A percentile compares a stretch with the other conserved stretches of the same genome.
phyloP scores from a whole-genome alignment of 352 stramenopile genomes.

The Halophytophthora batemanensis region DNA sequence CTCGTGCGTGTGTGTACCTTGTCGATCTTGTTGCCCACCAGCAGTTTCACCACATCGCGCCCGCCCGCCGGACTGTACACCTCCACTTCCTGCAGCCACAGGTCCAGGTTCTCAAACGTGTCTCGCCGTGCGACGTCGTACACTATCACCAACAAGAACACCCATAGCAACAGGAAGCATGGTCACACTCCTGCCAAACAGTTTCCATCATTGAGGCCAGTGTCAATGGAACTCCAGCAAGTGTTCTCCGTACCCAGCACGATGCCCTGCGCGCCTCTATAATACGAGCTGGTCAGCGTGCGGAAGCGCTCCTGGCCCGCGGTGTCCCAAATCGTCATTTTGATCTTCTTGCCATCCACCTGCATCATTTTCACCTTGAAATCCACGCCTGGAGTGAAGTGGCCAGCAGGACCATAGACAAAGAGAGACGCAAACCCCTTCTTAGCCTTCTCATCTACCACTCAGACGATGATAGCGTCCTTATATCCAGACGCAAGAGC shows the following conservation, averaged over 20 bases:
- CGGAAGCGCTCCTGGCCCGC: conserved; percentile 89
- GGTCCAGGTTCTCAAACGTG: conserved; percentile 72
- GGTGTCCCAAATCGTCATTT: conserved; percentile 96
- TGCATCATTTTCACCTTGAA: conserved; percentile 99
- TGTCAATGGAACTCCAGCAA: too few species aligned
- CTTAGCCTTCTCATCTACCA: conserved; percentile 22
- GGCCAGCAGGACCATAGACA: neutral
- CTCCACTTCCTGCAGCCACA: conserved; percentile 91
- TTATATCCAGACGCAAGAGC: too few species aligned
- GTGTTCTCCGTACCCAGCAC: too few species aligned
- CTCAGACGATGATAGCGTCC: neutral
- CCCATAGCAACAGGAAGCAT: too few species aligned
- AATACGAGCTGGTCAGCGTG: conserved; percentile 89
- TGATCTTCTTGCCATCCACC: conserved; percentile 94
- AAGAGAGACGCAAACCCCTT: conserved; percentile 1
- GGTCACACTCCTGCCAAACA: too few species aligned
- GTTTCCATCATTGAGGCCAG: too few species aligned
- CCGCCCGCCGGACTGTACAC: conserved; percentile 94
- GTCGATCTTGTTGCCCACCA: conserved; percentile 97
- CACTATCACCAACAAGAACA: too few species aligned
- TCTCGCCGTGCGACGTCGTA: conserved; percentile 82
- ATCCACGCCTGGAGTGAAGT: conserved; percentile 71
- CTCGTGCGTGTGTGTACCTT: conserved; percentile 54
- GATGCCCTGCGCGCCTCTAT: conserved; percentile 82
- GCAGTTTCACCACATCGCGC: conserved; percentile 96